These are phyloP conservation scores for Monilinia fructicola DNA, from an alignment of 2,329 filamentous ascomycete genomes.

Conservation along the genomic window DNA sequence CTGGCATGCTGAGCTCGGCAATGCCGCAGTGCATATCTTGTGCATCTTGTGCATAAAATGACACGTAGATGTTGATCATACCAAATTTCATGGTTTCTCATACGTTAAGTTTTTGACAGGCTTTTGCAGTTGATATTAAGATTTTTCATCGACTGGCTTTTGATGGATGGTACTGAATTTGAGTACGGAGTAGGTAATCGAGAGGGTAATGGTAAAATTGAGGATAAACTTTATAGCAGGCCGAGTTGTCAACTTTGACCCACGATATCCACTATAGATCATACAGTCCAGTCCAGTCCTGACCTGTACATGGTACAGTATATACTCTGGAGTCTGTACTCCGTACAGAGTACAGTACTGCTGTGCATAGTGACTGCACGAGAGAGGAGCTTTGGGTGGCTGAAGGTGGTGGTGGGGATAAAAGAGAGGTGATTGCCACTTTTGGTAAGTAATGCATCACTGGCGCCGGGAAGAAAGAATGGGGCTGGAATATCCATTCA, in stretches of 20 bases:
- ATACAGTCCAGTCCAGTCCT: no score
- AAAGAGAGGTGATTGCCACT: conserved; percentile 20
- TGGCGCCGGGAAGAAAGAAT: conserved; percentile 4
- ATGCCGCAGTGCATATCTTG: conserved; percentile 20
- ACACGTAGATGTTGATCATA: conserved; percentile 20
- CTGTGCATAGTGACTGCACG: conserved; percentile 6
- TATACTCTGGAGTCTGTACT: no score
- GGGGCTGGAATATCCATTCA: background rate
- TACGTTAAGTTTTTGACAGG: background rate
- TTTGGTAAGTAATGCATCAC: conserved; percentile 5
- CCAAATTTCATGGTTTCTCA: background rate
- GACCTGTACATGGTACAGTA: no score
- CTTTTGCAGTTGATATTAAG: background rate
- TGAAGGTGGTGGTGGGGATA: background rate
- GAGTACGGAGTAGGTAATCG: background rate
- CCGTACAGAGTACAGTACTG: no score
- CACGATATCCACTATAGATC: conserved; percentile 10
- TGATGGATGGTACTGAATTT: conserved; percentile 9
- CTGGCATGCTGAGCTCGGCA: conserved; percentile 21
- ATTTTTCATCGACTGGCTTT: background rate
- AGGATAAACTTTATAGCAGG: background rate
- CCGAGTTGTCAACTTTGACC: conserved; percentile 8
- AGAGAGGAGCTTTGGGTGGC: conserved; percentile 10
- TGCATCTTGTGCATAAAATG: conserved; percentile 21
- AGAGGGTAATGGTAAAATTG: background rate